Base-by-base conservation (phyloP, 805 yeast genomes). In the Millerozyma acaciae region DNA sequence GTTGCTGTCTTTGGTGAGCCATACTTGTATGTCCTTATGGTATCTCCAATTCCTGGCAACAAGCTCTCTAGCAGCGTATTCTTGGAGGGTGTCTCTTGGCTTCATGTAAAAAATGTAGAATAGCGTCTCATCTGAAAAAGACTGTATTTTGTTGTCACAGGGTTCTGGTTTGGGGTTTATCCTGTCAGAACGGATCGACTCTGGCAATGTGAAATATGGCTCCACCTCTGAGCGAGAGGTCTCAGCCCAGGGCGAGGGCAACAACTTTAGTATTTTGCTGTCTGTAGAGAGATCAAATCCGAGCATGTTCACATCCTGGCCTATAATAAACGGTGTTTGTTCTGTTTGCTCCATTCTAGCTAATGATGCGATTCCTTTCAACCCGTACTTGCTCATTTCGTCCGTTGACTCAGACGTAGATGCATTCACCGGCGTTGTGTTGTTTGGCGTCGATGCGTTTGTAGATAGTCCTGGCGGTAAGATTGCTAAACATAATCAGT, bases 201-300 rank as follows among this genome's bases (percentile, higher is more conserved):
- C 59, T 2, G 96, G 96, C 26, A 78, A 65, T 28, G 60, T 65
- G 56, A 77, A 89, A 37, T 73, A 70, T 4, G 98, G 98, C 47
- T 87, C 95, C 12, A 90, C 96, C 44, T 84, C 89, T 34, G 89
- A 80, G 48, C 94, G 72, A 6, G 93, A 77, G 1, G 96, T 84
- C 52, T 93, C 97, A 24, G 84, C 72, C 97, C 98, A 90, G 8
- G 98, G 98, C 3, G 95, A 84, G 16, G 94, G 81, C 50, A 90
- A 78, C 6, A 80, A 76, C 43, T 73, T 66, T 18, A 84, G 69
- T 21, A 84, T 56, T 35, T 72, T 68, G n/a, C 59, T 61, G 25
- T 62, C 66, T 16, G 59, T 55, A 3, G 65, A 52, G 43, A 84
- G 58, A 45, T 81, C 80, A 26, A 84, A 60, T 1, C 90, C 93